phyloP scores from a whole-genome alignment of 192 early-diverging fungal species.

The Linnemannia schmuckeri region DNA sequence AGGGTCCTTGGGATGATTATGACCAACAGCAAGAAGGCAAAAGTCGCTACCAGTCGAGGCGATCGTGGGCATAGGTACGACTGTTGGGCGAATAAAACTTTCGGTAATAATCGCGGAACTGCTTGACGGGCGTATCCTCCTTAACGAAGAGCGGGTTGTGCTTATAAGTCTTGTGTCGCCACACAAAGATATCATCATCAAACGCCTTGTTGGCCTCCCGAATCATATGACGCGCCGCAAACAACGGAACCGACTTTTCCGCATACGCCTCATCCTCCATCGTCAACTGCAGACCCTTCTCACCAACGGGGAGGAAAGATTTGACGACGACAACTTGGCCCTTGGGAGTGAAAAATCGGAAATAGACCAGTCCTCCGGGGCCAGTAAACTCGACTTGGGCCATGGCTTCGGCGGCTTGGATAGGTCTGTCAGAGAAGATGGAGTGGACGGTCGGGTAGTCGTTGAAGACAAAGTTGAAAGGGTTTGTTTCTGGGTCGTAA shows the following conservation, averaged over 20 bases:
- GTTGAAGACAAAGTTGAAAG: constrained; percentile 53
- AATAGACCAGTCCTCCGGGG: constrained; percentile 51
- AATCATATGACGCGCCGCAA: constrained; percentile 39
- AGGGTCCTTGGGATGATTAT: neutral
- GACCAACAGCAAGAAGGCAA: neutral
- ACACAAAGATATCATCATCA: constrained; percentile 57
- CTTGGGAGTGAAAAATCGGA: constrained; percentile 51
- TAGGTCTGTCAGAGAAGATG: constrained; percentile 35
- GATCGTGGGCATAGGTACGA: constrained; percentile 51
- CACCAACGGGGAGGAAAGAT: constrained; percentile 49
- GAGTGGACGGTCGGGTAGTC: constrained; percentile 54
- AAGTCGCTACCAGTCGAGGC: constrained; percentile 34
- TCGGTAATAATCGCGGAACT: constrained; percentile 53
- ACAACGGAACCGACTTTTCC: constrained; percentile 34
- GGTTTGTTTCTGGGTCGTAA: constrained; percentile 45
- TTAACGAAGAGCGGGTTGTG: constrained; percentile 47
- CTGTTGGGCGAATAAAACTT: constrained; percentile 58
- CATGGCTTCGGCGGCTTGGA: constrained; percentile 41
- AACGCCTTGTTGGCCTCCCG: constrained; percentile 55
- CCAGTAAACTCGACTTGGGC: constrained; percentile 53
- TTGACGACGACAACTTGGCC: constrained; percentile 43
- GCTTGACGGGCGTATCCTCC: constrained; percentile 51
- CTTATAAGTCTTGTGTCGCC: constrained; percentile 51
- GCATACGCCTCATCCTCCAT: constrained; percentile 57
- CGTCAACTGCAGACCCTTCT: constrained; percentile 46